These are phyloP conservation scores for Ogataea philodendri DNA, from an alignment of 805 yeast species.

Conservation along the genomic window DNA sequence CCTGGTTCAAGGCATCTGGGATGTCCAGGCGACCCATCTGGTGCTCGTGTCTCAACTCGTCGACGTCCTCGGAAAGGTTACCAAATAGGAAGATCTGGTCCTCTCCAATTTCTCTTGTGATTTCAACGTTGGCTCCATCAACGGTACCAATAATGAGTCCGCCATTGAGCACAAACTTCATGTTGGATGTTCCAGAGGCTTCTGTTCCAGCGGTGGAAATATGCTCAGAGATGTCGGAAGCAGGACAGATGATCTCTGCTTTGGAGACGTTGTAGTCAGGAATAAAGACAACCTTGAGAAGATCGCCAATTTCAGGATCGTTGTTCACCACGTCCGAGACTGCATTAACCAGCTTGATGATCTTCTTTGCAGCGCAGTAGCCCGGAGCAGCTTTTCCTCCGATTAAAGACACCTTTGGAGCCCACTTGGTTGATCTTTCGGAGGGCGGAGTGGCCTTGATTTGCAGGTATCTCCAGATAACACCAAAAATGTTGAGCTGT, in stretches of 20 bases:
- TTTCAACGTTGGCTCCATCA: slow-evolving; percentile 95
- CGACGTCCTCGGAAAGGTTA: slow-evolving; percentile 85
- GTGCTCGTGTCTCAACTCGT: slow-evolving; percentile 76
- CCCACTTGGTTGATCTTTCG: slow-evolving; percentile 57
- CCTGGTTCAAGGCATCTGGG: slow-evolving; percentile 59
- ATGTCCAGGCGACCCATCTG: slow-evolving; percentile 55
- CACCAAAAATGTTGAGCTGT: slow-evolving; percentile 88
- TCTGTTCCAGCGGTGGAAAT: slow-evolving; percentile 97
- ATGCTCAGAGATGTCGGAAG: slow-evolving; percentile 87
- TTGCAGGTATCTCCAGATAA: slow-evolving; percentile 74
- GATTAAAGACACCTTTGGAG: slow-evolving; percentile 75
- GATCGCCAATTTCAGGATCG: slow-evolving; percentile 70
- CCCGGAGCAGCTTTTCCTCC: slow-evolving; percentile 99
- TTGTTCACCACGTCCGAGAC: slow-evolving; percentile 79
- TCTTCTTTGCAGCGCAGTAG: slow-evolving; percentile 89
- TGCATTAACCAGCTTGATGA: slow-evolving; percentile 79
- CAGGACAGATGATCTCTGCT: slow-evolving; percentile 89
- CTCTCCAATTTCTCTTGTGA: slow-evolving; percentile 90
- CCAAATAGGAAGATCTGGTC: slow-evolving; percentile 92
- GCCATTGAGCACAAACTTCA: slow-evolving; percentile 93
- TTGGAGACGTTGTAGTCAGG: slow-evolving; percentile 94
- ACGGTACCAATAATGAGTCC: slow-evolving; percentile 94
- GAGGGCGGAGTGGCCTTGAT: slow-evolving; percentile 66
- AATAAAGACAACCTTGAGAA: slow-evolving; percentile 81
- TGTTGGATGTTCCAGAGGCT: slow-evolving; percentile 93